Evolutionary conservation across 345 rosid species (phyloP), one percentile per base, ranked within the genome.

Genomic region (Eucalyptus caleyi): DNA sequence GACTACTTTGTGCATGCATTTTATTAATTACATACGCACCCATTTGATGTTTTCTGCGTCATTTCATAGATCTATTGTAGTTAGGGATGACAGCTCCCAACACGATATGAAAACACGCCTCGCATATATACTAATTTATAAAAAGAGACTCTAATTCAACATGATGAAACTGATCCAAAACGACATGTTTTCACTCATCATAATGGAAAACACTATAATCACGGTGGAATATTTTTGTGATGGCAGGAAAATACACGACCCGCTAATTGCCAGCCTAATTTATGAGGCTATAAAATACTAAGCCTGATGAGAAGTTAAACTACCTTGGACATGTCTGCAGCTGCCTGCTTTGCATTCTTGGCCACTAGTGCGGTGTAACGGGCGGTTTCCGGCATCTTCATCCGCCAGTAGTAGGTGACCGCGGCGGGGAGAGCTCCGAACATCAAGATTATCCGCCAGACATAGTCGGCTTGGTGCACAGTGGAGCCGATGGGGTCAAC

Each of bases 371-470:
- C 95, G 2, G 99, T 95, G 95, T 96, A 96, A 19, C 96, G 96
- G 49, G 99, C 97, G 1, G 99, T 96, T 93, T 96, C 99, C 1
- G 99, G 97, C 97, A 96, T 96, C 92, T 94, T 92, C 95, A 92
- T 92, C 13, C 96, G 91, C 96, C 95, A 96, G 90, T 95, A 96
- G 90, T 93, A 96, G 30, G 99, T 96, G 18, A 96, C 88, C 1
- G 88, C 89, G 42, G 99, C 97, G 6, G 98, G 97, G 60, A 96
- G 0, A 24, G 99, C 97, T 6, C 99, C 99, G 4, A 96, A 54
- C 96, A 97, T 96, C 65, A 97, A 37, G 30, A 96, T 88, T 27
- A 94, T 91, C 67, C 99, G 92, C 98, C 98, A 97, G 32, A 94
- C 94, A 85, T 89, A 94, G 90, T 97, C 97, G 5, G 97, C 96